Base-by-base conservation (phyloP, 2,329 filamentous ascomycete genomes). In the Alternaria panax region DNA sequence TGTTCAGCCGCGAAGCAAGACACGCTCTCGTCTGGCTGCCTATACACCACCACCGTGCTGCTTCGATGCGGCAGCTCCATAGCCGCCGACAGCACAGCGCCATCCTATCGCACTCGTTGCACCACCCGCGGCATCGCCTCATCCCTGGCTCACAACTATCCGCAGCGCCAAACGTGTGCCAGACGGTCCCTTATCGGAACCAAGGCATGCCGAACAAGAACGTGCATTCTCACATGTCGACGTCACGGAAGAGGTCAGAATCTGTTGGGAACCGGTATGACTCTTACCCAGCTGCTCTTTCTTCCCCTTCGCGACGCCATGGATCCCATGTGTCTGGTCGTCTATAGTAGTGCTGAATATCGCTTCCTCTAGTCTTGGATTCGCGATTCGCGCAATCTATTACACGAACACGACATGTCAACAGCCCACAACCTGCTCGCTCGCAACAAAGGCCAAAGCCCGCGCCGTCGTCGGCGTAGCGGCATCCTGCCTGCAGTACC, bases 11-110 rank as follows among this genome's bases (percentile, higher is more conserved):
- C 47, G 45, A 40, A 55, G 40, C 43, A 24, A 58, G 30, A 36
- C 58, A 52, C 51, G 18, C 50, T 50, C 41, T 27, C 36, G 14
- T 45, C 41, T 20, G 55, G 60, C 52, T 63, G 55, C 63, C 63
- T 65, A 61, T 65, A 66, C 63, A 66, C 63, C 61, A 62, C 55
- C 50, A 55, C 50, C n/a, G n/a, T n/a, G 54, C 43, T 46, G 36
- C 59, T 60, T 60, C 53, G 30, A 60, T 60, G 20, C 24, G 62
- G 54, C 56, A 60, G 63, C 60, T 63, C 57, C 45, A 28, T 56
- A 45, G 22, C 28, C 51, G 42, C 36, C 52, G 34, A 41, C 30
- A 18, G 27, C 45, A 48, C 28, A 34, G 27, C 34, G n/a, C 24
- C 42, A 40, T 30, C 46, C 41, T 58, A 59, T 62, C 43, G 48